These are phyloP conservation scores for Capsicum chinense DNA, from an alignment of 257 asterid genomes.

Conservation along the genomic window DNA sequence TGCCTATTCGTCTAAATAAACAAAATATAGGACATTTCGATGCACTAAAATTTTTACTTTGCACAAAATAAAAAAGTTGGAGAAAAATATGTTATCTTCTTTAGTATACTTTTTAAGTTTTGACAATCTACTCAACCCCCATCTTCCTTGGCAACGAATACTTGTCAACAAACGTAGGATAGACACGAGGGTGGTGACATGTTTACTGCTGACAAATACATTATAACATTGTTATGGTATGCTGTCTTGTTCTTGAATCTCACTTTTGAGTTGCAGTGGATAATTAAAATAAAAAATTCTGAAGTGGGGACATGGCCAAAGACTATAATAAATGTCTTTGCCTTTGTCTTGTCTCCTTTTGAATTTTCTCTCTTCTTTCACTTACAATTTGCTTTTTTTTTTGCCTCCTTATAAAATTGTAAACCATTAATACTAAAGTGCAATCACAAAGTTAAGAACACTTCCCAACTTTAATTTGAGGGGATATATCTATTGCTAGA, in stretches of 20 bases:
- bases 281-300: neutral
- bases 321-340: conserved; percentile 2
- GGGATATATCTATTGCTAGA: neutral
- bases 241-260: conserved; percentile 4
- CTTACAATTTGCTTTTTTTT: neutral
- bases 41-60: too few relatives aligned
- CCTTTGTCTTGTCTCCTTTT: neutral
- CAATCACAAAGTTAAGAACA: neutral
- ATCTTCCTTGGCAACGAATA: conserved; percentile 8
- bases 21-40: too few relatives aligned
- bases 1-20: neutral
- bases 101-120: neutral
- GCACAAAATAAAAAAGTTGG: too few relatives aligned
- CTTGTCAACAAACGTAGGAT: neutral
- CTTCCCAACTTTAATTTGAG: neutral
- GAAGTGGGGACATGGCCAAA: conserved; percentile 7
- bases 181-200: neutral
- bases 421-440: neutral
- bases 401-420: neutral
- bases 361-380: neutral
- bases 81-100: too few relatives aligned
- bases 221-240: neutral
- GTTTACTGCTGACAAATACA: neutral
- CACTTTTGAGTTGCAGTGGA: neutral
- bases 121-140: neutral